A percentile compares a stretch with the other conserved stretches of the same genome.
phyloP scores from a whole-genome alignment of 1,284 basidiomycete genomes.

The Coniophora puteana region DNA sequence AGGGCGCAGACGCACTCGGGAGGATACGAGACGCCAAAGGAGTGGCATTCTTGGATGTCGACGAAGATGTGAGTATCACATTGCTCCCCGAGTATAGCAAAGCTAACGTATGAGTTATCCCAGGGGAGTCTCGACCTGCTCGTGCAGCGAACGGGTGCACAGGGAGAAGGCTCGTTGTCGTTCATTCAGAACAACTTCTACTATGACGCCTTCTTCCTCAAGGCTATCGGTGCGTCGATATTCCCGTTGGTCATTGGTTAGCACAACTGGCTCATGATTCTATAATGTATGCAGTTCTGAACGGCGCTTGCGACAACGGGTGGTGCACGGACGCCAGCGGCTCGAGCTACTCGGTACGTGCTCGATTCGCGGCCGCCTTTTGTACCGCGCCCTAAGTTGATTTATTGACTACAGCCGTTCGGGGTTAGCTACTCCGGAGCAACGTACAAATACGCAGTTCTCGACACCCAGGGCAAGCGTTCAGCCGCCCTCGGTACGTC shows the following conservation, averaged over 20 bases:
- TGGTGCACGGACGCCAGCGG: constrained; percentile 66
- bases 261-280: constrained; percentile 1
- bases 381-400: constrained; percentile 6
- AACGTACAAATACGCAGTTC: constrained; percentile 95
- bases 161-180: constrained; percentile 58
- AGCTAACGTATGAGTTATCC: constrained; percentile 6
- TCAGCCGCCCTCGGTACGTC: constrained; percentile 82
- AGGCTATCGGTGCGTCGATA: constrained; percentile 72
- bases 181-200: constrained; percentile 99
- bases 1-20: constrained; percentile 63
- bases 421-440: constrained; percentile 94
- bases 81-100: background rate
- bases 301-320: constrained; percentile 86
- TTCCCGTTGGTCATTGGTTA: constrained; percentile 1
- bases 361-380: background rate
- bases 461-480: constrained; percentile 88
- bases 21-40: constrained; percentile 76
- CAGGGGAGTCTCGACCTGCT: constrained; percentile 93
- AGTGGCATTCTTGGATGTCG: constrained; percentile 86
- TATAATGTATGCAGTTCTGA: constrained; percentile 82
- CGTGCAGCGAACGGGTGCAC: constrained; percentile 77
- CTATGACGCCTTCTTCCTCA: constrained; percentile 98
- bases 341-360: constrained; percentile 69
- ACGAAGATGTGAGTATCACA: constrained; percentile 79
- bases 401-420: constrained; percentile 60